Conservation (phyloP, 768 basidiomycete genomes). For the Amanita jacksonii region DNA sequence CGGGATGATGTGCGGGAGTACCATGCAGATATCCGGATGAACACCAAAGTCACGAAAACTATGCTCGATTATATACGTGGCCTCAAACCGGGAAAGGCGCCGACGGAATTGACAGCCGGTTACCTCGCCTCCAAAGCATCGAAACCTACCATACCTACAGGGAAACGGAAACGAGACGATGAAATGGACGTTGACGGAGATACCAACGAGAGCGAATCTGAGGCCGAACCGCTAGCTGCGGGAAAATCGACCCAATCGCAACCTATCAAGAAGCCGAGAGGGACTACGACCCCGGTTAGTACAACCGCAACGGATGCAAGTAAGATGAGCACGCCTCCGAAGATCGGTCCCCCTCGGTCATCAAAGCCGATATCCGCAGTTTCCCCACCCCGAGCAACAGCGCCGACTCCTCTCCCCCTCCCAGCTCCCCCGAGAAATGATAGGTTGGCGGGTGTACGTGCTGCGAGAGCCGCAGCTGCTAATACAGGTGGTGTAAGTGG, state of each 20-base stretch:
- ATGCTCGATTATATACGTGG: slow-evolving; percentile 43
- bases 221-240: background rate
- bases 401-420: background rate
- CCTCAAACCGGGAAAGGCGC: slow-evolving; percentile 11
- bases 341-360: background rate
- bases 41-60: slow-evolving; percentile 43
- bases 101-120: background rate
- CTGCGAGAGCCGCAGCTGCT: background rate
- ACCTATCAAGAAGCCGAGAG: background rate
- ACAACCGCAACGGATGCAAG: background rate
- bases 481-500: background rate
- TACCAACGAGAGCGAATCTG: background rate
- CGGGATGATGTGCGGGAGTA: slow-evolving; percentile 39
- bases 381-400: background rate
- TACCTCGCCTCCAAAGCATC: background rate
- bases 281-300: background rate
- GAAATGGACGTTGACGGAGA: slow-evolving; percentile 1
- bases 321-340: background rate
- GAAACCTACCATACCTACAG: background rate
- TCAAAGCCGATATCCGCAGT: background rate
- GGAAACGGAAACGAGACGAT: slow-evolving; percentile 2
- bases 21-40: slow-evolving; percentile 62
- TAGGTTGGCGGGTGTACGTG: slow-evolving; percentile 1
- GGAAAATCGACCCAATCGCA: background rate
- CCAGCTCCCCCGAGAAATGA: background rate